Base-by-base conservation (phyloP, 2,329 filamentous ascomycete species). In the Byssothecium circinans region DNA sequence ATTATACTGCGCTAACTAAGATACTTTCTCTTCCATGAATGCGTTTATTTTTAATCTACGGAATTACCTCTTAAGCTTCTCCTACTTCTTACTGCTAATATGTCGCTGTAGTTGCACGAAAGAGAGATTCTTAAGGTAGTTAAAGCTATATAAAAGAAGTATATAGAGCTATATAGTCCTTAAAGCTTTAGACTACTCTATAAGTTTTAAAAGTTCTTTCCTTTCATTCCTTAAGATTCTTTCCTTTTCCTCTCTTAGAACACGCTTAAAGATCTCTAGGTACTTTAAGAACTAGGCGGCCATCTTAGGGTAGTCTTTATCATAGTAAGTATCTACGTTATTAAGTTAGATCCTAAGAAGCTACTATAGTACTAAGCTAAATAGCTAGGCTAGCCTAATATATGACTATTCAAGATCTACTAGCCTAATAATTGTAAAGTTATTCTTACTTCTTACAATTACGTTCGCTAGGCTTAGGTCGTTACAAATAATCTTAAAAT, bases 311-410 rank as follows among this genome's bases (percentile, higher is more conserved):
- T 47, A 53, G 52, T 68, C 45, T 17, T 57, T 57, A n/a, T 44
- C 50, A 14, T 51, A 36, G 33, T 17, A 67, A 32, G 65, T 61
- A 62, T 61, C 67, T 3, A 41, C 33, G 34, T 36, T 46, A 33
- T 70, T 68, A 12, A 37, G 55, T 33, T 64, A 54, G 19, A 68
- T 63, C 47, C 58, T 54, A 29, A 70, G 62, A 40, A 40, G 37
- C 37, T 19, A 74, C 66, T 58, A 72, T 10, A 64, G 70, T 37
- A 66, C 63, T 6, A 66, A 70, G 49, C 54, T 64, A 60, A 72
- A 67, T 14, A 74, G 53, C 53, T 73, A 67, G 23, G 65, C 62
- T 0, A 70, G 70, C 40, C 69, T 65, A 8, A 65, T 59, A 43
- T 72, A 74, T 30, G 67, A 65, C 69, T 66, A 73, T 45, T 73